Evolutionary conservation across 306 rosid genomes (phyloP).

Genomic region (Coriaria nepalensis): DNA sequence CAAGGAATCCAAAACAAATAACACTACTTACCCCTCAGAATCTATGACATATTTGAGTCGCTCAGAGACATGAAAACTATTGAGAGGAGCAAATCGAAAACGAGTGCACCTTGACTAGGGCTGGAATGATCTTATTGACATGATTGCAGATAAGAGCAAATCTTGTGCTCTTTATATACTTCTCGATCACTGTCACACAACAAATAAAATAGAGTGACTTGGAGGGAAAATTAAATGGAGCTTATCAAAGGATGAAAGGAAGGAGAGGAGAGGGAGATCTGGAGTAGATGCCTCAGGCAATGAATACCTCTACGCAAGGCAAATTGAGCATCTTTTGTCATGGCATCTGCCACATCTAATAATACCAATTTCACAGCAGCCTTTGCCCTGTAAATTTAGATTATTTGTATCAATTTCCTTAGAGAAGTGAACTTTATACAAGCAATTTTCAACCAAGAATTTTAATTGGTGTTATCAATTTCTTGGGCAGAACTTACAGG

Average conservation of each 20-base stretch:
- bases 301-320: slow-evolving; percentile 81
- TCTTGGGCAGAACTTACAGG: too few relatives aligned
- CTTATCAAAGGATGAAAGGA: background rate
- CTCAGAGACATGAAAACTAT: slow-evolving; percentile 63
- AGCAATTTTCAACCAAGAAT: background rate
- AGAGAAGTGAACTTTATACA: background rate
- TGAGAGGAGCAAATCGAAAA: slow-evolving; percentile 96
- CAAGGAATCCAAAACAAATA: slow-evolving; percentile 4
- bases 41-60: slow-evolving; percentile 72
- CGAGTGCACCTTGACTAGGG: slow-evolving; percentile 93
- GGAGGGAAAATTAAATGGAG: background rate
- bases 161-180: slow-evolving; percentile 76
- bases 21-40: slow-evolving; percentile 51
- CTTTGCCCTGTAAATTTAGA: slow-evolving; percentile 43
- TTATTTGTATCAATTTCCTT: background rate
- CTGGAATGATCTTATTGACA: slow-evolving; percentile 94
- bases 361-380: slow-evolving; percentile 67
- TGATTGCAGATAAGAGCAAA: slow-evolving; percentile 87
- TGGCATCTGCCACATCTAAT: slow-evolving; percentile 94
- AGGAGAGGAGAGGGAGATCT: background rate
- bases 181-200: slow-evolving; percentile 68
- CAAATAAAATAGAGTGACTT: slow-evolving; percentile 2
- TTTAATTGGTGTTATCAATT: too few relatives aligned
- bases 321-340: slow-evolving; percentile 97
- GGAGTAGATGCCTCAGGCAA: background rate